These are phyloP conservation scores for Blastocystis sp. DNA, from an alignment of 352 stramenopile genomes.

Conservation along the genomic window DNA sequence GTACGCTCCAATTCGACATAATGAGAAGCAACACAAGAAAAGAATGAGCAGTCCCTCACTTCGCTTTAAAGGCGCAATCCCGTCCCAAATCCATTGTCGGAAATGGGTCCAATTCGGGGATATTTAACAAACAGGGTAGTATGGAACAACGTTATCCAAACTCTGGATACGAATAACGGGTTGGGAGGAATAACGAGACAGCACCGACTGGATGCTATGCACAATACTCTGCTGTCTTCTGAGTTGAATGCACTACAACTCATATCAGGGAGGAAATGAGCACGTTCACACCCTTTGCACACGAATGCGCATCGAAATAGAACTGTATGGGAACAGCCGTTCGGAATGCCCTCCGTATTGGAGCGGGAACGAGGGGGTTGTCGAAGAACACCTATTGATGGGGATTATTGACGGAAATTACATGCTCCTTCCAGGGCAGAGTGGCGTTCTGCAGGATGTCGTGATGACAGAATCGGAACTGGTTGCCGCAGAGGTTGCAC, in stretches of 20 bases:
- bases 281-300: neutral
- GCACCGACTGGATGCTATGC: neutral
- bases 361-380: neutral
- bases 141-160: constrained; percentile 37
- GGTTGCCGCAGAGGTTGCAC: constrained; percentile 56
- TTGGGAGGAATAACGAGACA: neutral
- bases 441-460: constrained; percentile 6
- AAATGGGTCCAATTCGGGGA: neutral
- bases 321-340: neutral
- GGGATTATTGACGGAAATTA: neutral
- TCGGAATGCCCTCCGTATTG: neutral
- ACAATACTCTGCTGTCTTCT: neutral
- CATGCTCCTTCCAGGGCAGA: constrained; percentile 61
- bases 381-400: constrained; percentile 42
- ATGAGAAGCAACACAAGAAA: constrained; percentile 6
- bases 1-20: constrained; percentile 67
- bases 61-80: constrained; percentile 8
- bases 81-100: neutral
- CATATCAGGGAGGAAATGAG: constrained; percentile 1
- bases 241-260: constrained; percentile 31
- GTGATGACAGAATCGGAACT: constrained; percentile 1
- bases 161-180: constrained; percentile 13
- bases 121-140: constrained; percentile 6
- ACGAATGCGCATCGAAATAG: neutral
- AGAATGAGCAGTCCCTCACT: neutral